Conservation (phyloP, 352 stramenopile species). For the Phytopythium oedochilum region DNA sequence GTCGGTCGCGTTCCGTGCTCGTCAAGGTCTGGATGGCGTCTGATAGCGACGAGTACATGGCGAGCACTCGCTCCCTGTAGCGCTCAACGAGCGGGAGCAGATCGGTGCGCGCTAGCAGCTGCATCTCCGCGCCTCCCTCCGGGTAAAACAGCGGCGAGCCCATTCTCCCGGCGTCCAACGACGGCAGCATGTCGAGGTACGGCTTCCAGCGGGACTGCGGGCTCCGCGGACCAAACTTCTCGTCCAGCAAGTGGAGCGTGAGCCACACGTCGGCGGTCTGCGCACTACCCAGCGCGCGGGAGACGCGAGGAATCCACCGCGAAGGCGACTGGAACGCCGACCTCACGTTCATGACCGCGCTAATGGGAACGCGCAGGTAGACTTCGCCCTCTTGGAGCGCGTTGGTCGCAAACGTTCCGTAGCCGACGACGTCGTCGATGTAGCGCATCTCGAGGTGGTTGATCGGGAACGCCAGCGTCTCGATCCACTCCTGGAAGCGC, state of each 20-base stretch:
- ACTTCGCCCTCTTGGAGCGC: constrained; percentile 41
- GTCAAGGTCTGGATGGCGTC: constrained; percentile 4
- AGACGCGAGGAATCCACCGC: constrained; percentile 25
- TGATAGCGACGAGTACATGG: not conserved
- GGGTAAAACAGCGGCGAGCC: constrained; percentile 52
- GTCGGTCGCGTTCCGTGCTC: not conserved
- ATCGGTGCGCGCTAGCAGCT: constrained; percentile 36
- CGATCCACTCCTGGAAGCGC: constrained; percentile 49
- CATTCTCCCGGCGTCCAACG: constrained; percentile 11
- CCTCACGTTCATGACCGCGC: constrained; percentile 62
- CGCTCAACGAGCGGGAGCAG: constrained; percentile 28
- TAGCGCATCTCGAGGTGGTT: constrained; percentile 60
- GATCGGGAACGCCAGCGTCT: constrained; percentile 20
- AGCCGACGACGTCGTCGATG: constrained; percentile 44
- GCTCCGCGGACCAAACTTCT: constrained; percentile 55
- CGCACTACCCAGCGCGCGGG: constrained; percentile 13
- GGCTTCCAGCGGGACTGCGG: constrained; percentile 62
- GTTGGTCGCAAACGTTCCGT: constrained; percentile 60
- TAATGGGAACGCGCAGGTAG: constrained; percentile 78
- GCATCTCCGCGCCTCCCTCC: constrained; percentile 40
- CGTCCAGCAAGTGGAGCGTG: constrained; percentile 76
- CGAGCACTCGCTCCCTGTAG: constrained; percentile 27
- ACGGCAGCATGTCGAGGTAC: constrained; percentile 85
- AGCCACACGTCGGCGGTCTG: constrained; percentile 44
- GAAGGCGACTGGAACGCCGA: constrained; percentile 41